Base-by-base conservation (phyloP, 441 rosid genomes). In the Rhodomyrtus psidioides region DNA sequence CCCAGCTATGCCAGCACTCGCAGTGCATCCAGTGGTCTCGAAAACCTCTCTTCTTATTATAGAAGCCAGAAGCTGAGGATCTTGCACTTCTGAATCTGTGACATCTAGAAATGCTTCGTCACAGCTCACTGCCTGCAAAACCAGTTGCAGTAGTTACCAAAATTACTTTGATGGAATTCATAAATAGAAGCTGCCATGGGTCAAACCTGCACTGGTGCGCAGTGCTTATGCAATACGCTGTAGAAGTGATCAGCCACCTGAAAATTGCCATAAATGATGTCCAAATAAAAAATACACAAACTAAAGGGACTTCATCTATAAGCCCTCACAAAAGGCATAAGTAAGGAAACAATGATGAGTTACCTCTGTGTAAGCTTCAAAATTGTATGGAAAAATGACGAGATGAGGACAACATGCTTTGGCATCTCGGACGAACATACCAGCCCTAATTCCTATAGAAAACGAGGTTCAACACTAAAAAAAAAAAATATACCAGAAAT, bases 201-300 rank as follows among this genome's bases (percentile, higher is more conserved):
- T 27, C 84, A 86, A 83, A 94, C 98, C 99, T 96, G 98, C 86
- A 97, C 97, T 94, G 91, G 94, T 65, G 86, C 89, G 91, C 98
- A 93, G 91, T 94, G 95, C 89, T 92, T 96, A 87, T 97, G 98
- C 90, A 97, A 91, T 87, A 96, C 91, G 87, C 92, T 89, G 89
- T 96, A 97, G 82, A 95, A 94, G 87, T 92, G 94, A 93, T 97
- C 99, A 88, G 99, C 98, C 58, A 96, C 99, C 99, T 96, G 93
- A 90, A 89, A 83, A 74, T 82, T 81, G 84, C 81, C 87, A 55
- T 62, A 83, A 79, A 82, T 65, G n/a, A 55, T 44, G 81, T 74
- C 85, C 21, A 62, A 86, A 84, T 24, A 34, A 62, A 82, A 81
- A 70, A 59, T 34, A 57, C 27, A 28, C 27, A 83, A 54, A 59